Evolutionary conservation across 768 basidiomycete genomes (phyloP).

Genomic region (Hericium alpestre): DNA sequence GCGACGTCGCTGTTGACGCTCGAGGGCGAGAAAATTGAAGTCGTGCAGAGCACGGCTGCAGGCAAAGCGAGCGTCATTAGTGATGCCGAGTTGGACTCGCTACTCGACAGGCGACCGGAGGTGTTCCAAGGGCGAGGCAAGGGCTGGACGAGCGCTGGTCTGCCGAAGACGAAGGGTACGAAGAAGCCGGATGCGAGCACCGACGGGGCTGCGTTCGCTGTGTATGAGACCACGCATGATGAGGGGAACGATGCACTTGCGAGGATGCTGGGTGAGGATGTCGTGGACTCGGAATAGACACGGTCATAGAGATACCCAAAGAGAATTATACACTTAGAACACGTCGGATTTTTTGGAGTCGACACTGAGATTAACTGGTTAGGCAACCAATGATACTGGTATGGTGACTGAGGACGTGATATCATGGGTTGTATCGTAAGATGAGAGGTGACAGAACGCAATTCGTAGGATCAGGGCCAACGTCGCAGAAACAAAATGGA

Average conservation of each 20-base stretch:
- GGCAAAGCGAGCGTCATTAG: slow-evolving; percentile 67
- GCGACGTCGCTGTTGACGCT: slow-evolving; percentile 66
- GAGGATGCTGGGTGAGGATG: slow-evolving; percentile 48
- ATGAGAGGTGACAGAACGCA: too few species aligned
- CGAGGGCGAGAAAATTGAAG: slow-evolving; percentile 83
- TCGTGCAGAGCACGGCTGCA: slow-evolving; percentile 64
- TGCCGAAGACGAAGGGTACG: slow-evolving; percentile 11
- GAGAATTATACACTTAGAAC: too few species aligned
- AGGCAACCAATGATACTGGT: too few species aligned
- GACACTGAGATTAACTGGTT: too few species aligned
- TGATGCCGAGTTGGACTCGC: slow-evolving; percentile 67
- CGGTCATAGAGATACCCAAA: too few species aligned
- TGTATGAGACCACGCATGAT: slow-evolving; percentile 57
- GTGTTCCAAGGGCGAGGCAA: slow-evolving; percentile 62
- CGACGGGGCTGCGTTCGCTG: slow-evolving; percentile 57
- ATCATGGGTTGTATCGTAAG: too few species aligned
- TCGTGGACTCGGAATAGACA: background rate
- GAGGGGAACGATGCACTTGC: slow-evolving; percentile 61
- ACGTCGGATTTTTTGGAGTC: too few species aligned
- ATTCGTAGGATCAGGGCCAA: too few species aligned
- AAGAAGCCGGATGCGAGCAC: background rate
- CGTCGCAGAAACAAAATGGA: too few species aligned
- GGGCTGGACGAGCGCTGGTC: slow-evolving; percentile 57
- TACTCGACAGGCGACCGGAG: slow-evolving; percentile 70
- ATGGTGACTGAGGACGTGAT: too few species aligned